These are phyloP conservation scores for Hymenoscyphus salicellus DNA, from an alignment of 2,329 filamentous ascomycete genomes.

Conservation along the genomic window DNA sequence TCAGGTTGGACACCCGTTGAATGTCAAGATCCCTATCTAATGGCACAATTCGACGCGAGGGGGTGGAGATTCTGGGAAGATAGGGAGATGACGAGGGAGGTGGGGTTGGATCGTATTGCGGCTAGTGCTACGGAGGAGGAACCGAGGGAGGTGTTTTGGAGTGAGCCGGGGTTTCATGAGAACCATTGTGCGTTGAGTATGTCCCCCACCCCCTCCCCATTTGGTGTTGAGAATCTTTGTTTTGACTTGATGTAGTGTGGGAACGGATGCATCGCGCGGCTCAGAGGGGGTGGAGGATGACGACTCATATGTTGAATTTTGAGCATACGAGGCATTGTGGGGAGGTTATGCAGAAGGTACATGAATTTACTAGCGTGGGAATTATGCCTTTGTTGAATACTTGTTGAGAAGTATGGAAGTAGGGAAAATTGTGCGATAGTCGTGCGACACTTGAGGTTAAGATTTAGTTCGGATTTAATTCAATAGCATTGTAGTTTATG, in stretches of 20 bases:
- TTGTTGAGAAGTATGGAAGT: background rate
- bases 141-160: background rate
- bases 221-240: background rate
- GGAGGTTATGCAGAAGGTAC: background rate
- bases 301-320: background rate
- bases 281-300: background rate
- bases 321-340: background rate
- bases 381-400: background rate
- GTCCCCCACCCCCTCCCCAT: background rate
- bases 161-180: background rate
- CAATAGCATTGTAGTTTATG: no score
- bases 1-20: background rate
- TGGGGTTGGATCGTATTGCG: background rate
- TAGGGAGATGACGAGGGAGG: background rate
- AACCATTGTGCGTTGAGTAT: background rate
- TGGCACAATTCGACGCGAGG: background rate
- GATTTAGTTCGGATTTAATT: no score
- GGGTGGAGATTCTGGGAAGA: constrained; percentile 2
- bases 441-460: background rate
- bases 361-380: background rate
- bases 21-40: background rate
- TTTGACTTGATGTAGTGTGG: no score
- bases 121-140: background rate
- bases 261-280: background rate
- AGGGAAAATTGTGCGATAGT: background rate